phyloP scores from a whole-genome alignment of 2,329 filamentous ascomycete species.

The Paraconiothyrium brasiliense region DNA sequence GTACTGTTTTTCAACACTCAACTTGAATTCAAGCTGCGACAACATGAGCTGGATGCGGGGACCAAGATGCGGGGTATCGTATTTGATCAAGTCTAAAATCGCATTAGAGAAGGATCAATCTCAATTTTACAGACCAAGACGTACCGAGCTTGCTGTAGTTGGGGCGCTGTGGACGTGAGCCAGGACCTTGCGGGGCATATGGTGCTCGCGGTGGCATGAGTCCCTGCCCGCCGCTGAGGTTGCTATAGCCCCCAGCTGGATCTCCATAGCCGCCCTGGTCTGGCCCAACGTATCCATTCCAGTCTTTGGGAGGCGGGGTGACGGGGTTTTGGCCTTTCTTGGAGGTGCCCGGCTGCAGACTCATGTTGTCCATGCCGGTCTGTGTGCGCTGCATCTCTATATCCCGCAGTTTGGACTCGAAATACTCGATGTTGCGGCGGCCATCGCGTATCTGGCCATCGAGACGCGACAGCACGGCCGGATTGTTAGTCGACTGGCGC shows the following conservation, averaged over 20 bases:
- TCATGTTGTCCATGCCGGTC: slow-evolving; percentile 73
- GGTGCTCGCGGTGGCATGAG: slow-evolving; percentile 84
- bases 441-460: slow-evolving; percentile 95
- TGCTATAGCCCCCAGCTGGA: slow-evolving; percentile 62
- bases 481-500: slow-evolving; percentile 95
- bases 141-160: slow-evolving; percentile 97
- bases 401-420: slow-evolving; percentile 90
- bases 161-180: slow-evolving; percentile 72
- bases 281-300: slow-evolving; percentile 59
- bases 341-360: slow-evolving; percentile 61
- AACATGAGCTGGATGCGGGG: slow-evolving; percentile 99
- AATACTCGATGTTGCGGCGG: slow-evolving; percentile 91
- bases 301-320: slow-evolving; percentile 78
- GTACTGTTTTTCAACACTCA: slow-evolving; percentile 98
- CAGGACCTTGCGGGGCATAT: slow-evolving; percentile 77
- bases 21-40: slow-evolving; percentile 97
- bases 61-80: slow-evolving; percentile 93
- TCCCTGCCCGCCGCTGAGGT: slow-evolving; percentile 72
- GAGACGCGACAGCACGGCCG: slow-evolving; percentile 85
- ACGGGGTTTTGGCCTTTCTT: slow-evolving; percentile 49
- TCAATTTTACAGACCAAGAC: slow-evolving; percentile 37
- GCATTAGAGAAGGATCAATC: slow-evolving; percentile 27
- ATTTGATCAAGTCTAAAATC: slow-evolving; percentile 89
- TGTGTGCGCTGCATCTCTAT: slow-evolving; percentile 82
- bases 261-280: slow-evolving; percentile 73